Conservation (phyloP, 2,329 filamentous ascomycete species). For the Epichloe uncinata region DNA sequence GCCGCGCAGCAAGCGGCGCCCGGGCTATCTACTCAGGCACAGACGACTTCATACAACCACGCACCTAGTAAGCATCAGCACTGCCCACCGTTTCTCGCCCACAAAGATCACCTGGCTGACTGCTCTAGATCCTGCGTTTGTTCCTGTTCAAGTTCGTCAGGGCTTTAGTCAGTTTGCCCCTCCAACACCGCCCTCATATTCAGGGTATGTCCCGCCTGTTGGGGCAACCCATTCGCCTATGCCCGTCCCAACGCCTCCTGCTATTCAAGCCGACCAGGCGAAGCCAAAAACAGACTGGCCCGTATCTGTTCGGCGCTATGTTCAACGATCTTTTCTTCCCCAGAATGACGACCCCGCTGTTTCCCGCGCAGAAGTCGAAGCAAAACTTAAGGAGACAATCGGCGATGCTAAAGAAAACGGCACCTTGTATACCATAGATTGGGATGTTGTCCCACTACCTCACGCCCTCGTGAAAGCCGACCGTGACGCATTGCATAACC, state of each 20-base stretch:
- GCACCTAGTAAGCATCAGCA: slow-evolving; percentile 21
- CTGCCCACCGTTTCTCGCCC: not conserved
- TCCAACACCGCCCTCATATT: slow-evolving; percentile 20
- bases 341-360: slow-evolving; percentile 54
- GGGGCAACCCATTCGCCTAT: slow-evolving; percentile 16
- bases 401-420: slow-evolving; percentile 64
- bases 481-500: slow-evolving; percentile 37
- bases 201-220: slow-evolving; percentile 18
- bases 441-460: slow-evolving; percentile 71
- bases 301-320: slow-evolving; percentile 70
- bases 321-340: slow-evolving; percentile 74
- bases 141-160: slow-evolving; percentile 48
- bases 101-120: slow-evolving; percentile 11
- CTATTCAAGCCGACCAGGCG: slow-evolving; percentile 17
- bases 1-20: slow-evolving; percentile 25
- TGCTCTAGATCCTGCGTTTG: slow-evolving; percentile 40
- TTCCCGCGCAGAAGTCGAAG: slow-evolving; percentile 58
- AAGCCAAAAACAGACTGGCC: slow-evolving; percentile 66
- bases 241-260: slow-evolving; percentile 16
- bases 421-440: slow-evolving; percentile 62
- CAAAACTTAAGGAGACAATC: slow-evolving; percentile 76
- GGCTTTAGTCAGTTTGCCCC: slow-evolving; percentile 36
- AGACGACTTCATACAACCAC: slow-evolving; percentile 24
- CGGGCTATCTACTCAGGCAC: slow-evolving; percentile 25
- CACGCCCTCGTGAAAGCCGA: slow-evolving; percentile 70